Evolutionary conservation across 805 yeast species (phyloP), one percentile per base, ranked within the genome.

Genomic region (Cyberlindnera misumaiensis): DNA sequence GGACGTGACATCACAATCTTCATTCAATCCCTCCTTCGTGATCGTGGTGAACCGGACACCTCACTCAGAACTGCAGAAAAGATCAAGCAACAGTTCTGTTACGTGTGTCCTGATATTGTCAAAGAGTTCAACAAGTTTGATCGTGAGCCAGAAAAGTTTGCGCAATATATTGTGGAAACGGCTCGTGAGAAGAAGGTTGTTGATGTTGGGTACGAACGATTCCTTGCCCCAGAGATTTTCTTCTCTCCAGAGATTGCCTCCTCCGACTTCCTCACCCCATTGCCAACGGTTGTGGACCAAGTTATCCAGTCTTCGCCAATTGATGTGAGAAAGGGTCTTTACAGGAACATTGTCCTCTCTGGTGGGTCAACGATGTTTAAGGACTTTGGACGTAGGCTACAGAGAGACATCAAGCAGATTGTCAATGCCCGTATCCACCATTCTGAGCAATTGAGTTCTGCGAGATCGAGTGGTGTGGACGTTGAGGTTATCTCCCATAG

Each of bases 341-440:
- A 93, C 68, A 86, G 82, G 64, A 93, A 93, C 64, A 93, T 93
- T 57, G 99, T 93, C 14, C 72, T 93, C 40, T 83, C 95, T 39
- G 98, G 98, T 55, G 99, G 98, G 33, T 88, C 97, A 2, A 93
- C 98, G 9, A 93, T 93, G 98, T 93, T 93, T 65, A 88, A 88
- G 58, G 97, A 93, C 62, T 93, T 93, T 58, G 97, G 97, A 33
- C 83, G 97, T 67, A 79, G 99, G 65, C 72, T 93, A 52, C 98
- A 93, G 67, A 83, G 97, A 65, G 99, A 93, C 63, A 70, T 93
- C 55, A 86, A 87, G 65, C 62, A 75, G 11, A 70, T 93, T 48
- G 97, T 89, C 18, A 89, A 85, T 56, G 88, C 84, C 47, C 80
- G 99, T 65, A 87, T 93, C 44, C 77, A 80, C 38, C 71, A 72